These are phyloP conservation scores for Macroventuria anomochaeta DNA, from an alignment of 2,329 filamentous ascomycete species.

Conservation along the genomic window DNA sequence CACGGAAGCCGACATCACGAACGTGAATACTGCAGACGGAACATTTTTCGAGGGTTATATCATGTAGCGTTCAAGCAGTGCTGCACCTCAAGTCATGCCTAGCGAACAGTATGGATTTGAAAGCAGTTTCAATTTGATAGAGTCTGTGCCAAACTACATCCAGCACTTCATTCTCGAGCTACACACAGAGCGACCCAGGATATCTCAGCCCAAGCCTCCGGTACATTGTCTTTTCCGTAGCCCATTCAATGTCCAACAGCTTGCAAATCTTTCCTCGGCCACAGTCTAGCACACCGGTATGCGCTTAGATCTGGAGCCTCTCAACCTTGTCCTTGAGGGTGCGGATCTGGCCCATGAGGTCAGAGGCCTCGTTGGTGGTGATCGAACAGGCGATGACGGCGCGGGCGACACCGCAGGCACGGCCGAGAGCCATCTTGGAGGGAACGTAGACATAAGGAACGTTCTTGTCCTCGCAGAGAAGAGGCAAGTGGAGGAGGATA, in stretches of 20 bases:
- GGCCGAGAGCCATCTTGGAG: slow-evolving; percentile 78
- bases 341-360: slow-evolving; percentile 86
- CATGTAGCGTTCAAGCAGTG: too few species aligned
- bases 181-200: slow-evolving; percentile 22
- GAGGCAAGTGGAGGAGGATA: slow-evolving; percentile 71
- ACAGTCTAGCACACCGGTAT: background rate
- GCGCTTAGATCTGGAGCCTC: slow-evolving; percentile 80
- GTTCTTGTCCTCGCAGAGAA: slow-evolving; percentile 86
- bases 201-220: slow-evolving; percentile 28
- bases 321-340: slow-evolving; percentile 94
- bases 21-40: too few species aligned
- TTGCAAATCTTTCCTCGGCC: background rate
- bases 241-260: slow-evolving; percentile 19
- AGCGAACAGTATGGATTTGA: background rate
- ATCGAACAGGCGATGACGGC: slow-evolving; percentile 87
- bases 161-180: slow-evolving; percentile 39
- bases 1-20: too few species aligned
- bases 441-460: slow-evolving; percentile 64
- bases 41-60: too few species aligned
- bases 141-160: slow-evolving; percentile 30
- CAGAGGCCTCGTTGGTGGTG: slow-evolving; percentile 69
- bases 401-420: slow-evolving; percentile 84
- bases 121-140: slow-evolving; percentile 20
- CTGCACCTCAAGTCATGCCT: background rate
- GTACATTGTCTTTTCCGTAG: slow-evolving; percentile 22